Evolutionary conservation across 805 yeast species (phyloP).

Genomic region (Candida glaebosa): DNA sequence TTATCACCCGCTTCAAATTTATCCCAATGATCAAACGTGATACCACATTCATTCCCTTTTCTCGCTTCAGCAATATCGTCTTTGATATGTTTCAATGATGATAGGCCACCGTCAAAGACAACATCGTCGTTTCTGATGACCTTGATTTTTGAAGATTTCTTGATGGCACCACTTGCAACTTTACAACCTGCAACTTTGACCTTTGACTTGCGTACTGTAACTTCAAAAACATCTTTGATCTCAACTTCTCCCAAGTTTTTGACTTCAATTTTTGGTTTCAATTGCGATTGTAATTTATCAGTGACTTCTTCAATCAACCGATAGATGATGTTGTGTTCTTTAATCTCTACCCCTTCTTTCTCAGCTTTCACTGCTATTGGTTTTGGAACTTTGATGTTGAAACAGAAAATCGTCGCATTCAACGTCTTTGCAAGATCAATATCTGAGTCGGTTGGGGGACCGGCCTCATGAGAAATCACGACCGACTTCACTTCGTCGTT

Average conservation of each 20-base stretch:
- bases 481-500: conserved; percentile 75
- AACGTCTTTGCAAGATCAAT: conserved; percentile 38
- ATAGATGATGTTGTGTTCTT: conserved; percentile 76
- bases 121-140: conserved; percentile 51
- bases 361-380: conserved; percentile 59
- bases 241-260: conserved; percentile 65
- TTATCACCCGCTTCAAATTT: conserved; percentile 72
- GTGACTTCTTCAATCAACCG: conserved; percentile 84
- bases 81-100: conserved; percentile 76
- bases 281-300: conserved; percentile 50
- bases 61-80: conserved; percentile 73
- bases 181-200: conserved; percentile 84
- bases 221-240: conserved; percentile 68
- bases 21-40: conserved; percentile 66
- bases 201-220: conserved; percentile 55
- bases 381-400: conserved; percentile 69
- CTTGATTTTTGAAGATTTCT: conserved; percentile 54
- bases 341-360: conserved; percentile 52
- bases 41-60: conserved; percentile 90
- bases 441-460: conserved; percentile 56
- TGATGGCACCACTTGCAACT: conserved; percentile 65
- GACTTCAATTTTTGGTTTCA: conserved; percentile 65
- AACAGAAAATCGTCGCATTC: conserved; percentile 70
- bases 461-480: conserved; percentile 76
- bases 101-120: conserved; percentile 55